phyloP scores from a whole-genome alignment of 2,329 filamentous ascomycete genomes.

The Pseudocercospora vitis region DNA sequence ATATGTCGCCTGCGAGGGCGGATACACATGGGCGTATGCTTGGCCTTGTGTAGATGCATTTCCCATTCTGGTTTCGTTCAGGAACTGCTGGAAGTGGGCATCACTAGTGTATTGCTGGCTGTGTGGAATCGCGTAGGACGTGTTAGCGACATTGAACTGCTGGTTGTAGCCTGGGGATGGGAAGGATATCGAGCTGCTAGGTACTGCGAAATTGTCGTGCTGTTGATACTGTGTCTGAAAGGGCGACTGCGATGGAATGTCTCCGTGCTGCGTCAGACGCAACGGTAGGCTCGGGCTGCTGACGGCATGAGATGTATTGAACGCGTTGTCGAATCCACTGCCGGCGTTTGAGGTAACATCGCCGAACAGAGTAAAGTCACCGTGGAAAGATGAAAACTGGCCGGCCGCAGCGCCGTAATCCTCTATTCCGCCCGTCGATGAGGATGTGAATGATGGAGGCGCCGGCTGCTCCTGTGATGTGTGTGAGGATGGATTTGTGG shows the following conservation, averaged over 20 bases:
- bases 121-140: neutral
- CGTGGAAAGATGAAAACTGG: constrained; percentile 10
- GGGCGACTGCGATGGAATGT: constrained; percentile 1
- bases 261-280: neutral
- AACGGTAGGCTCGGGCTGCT: neutral
- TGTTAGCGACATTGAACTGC: neutral
- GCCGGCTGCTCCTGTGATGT: constrained; percentile 5
- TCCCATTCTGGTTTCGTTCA: neutral
- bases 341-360: too few relatives aligned
- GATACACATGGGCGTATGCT: neutral
- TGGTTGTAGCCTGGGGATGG: neutral
- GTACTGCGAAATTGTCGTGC: neutral
- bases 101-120: neutral
- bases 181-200: constrained; percentile 2
- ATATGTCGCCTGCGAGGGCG: neutral
- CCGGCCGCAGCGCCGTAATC: neutral
- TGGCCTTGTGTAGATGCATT: neutral
- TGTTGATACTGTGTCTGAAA: neutral
- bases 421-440: constrained; percentile 18
- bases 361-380: constrained; percentile 16
- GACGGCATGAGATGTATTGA: neutral
- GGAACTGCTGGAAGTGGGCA: neutral
- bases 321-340: constrained; percentile 2
- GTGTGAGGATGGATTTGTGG: constrained; percentile 11
- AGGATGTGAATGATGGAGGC: constrained; percentile 13